Evolutionary conservation across 768 basidiomycete species (phyloP).

Genomic region (Lactarius evosmus): DNA sequence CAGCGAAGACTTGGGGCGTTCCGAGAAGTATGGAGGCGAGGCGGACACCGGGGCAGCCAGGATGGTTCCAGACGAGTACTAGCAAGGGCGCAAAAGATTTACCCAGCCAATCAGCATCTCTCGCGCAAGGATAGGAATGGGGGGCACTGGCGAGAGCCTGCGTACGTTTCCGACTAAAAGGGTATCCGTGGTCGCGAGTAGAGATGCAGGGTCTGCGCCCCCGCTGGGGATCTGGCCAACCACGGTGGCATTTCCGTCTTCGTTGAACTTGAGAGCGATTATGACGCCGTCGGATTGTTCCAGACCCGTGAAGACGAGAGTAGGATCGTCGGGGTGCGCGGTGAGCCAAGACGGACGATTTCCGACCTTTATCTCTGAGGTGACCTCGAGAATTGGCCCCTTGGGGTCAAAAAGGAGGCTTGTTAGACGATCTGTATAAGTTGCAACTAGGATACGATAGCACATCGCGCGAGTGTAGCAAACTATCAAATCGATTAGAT

Average conservation of each 20-base stretch:
- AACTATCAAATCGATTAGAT: neutral
- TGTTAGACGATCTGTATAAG: conserved; percentile 61
- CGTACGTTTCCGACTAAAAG: conserved; percentile 72
- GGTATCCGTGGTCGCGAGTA: conserved; percentile 54
- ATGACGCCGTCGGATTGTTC: conserved; percentile 67
- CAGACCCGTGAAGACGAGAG: conserved; percentile 61
- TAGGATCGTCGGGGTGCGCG: conserved; percentile 51
- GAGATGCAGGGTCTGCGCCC: conserved; percentile 62
- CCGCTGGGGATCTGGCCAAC: conserved; percentile 50
- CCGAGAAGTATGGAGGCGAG: conserved; percentile 44
- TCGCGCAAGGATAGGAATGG: neutral
- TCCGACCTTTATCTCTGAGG: conserved; percentile 49
- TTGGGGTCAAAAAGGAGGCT: conserved; percentile 62
- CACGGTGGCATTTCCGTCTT: conserved; percentile 50
- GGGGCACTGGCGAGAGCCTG: conserved; percentile 26
- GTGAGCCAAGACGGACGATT: conserved; percentile 77
- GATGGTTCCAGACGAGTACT: conserved; percentile 72
- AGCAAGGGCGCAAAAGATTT: conserved; percentile 5
- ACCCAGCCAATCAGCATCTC: neutral
- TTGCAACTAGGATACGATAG: conserved; percentile 53
- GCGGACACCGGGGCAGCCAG: conserved; percentile 53
- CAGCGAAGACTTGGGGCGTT: conserved; percentile 32
- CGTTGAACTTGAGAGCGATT: conserved; percentile 54
- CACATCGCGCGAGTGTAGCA: conserved; percentile 25
- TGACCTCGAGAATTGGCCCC: conserved; percentile 43